Evolutionary conservation across 2,329 filamentous ascomycete genomes (phyloP).

Genomic region (Orbilia javanica): DNA sequence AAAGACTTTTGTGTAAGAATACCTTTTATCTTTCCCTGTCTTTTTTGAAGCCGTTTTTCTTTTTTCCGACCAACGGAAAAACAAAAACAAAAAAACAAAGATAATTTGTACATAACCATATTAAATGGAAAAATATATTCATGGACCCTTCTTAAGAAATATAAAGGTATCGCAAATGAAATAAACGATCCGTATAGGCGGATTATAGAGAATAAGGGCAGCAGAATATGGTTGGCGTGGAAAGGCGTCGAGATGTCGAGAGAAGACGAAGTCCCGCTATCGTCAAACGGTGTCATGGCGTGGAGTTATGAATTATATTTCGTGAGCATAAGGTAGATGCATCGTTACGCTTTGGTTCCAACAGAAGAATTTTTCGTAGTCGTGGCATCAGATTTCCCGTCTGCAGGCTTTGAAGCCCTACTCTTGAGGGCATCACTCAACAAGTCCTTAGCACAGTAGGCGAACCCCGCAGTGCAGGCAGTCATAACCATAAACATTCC

Average conservation of each 20-base stretch:
- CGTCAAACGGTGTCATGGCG: slow-evolving; percentile 25
- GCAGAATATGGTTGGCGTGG: neutral
- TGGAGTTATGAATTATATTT: slow-evolving; percentile 17
- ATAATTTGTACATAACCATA: slow-evolving; percentile 57
- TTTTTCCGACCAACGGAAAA: slow-evolving; percentile 26
- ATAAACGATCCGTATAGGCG: slow-evolving; percentile 13
- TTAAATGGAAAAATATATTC: slow-evolving; percentile 30
- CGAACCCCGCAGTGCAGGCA: slow-evolving; percentile 45
- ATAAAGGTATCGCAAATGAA: slow-evolving; percentile 42
- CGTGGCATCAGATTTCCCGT: slow-evolving; percentile 12
- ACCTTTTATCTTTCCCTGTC: slow-evolving; percentile 47
- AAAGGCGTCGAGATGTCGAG: neutral
- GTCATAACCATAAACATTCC: slow-evolving; percentile 51
- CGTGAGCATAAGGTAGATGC: neutral
- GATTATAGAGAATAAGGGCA: slow-evolving; percentile 27
- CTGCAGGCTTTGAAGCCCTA: slow-evolving; percentile 12
- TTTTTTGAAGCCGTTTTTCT: slow-evolving; percentile 40
- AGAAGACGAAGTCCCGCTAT: slow-evolving; percentile 42
- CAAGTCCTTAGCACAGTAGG: slow-evolving; percentile 42
- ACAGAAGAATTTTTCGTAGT: slow-evolving; percentile 28
- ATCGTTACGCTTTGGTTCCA: slow-evolving; percentile 42
- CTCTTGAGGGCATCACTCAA: slow-evolving; percentile 14
- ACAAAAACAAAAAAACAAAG: slow-evolving; percentile 33
- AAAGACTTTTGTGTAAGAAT: slow-evolving; percentile 52
- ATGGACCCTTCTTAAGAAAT: slow-evolving; percentile 51